phyloP scores from a whole-genome alignment of 352 stramenopile species.

The Phytophthora sojae region DNA sequence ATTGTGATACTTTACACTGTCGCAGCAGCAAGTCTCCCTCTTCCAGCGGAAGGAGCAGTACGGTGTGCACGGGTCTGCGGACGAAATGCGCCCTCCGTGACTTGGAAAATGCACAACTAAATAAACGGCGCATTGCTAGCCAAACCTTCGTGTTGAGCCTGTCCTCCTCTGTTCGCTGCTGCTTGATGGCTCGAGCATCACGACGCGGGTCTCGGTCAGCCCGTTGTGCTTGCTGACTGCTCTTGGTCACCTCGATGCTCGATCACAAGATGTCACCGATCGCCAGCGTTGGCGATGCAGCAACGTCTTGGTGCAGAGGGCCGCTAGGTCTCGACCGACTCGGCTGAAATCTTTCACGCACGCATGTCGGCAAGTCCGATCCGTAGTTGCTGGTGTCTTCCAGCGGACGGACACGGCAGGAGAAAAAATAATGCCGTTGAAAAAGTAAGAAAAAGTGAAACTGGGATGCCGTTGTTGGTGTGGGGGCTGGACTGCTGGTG shows the following conservation, averaged over 20 bases:
- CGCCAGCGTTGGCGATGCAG: conserved; percentile 2
- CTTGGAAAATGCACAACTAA: conserved; percentile 38
- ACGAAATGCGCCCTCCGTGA: conserved; percentile 18
- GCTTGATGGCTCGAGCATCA: conserved; percentile 13
- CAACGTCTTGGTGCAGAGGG: conserved; percentile 1
- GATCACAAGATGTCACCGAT: conserved; percentile 23
- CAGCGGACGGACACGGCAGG: conserved; percentile 15
- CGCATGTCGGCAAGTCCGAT: conserved; percentile 8
- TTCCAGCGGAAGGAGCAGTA: conserved; percentile 51
- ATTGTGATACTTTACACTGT: conserved; percentile 52
- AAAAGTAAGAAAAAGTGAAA: conserved; percentile 39
- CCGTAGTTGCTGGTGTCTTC: conserved; percentile 21
- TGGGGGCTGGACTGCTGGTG: conserved; percentile 18
- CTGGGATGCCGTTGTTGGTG: conserved; percentile 32
- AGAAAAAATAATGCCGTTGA: conserved; percentile 27
- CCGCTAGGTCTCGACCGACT: conserved; percentile 7
- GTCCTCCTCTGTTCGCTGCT: conserved; percentile 28
- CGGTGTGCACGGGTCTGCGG: conserved; percentile 15
- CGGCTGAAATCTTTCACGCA: neutral
- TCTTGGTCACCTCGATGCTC: conserved; percentile 4
- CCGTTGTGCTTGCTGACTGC: conserved; percentile 12
- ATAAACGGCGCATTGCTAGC: conserved; percentile 33
- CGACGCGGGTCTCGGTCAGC: conserved; percentile 17
- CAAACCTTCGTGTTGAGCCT: conserved; percentile 41
- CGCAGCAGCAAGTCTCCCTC: conserved; percentile 46